These are phyloP conservation scores for Dichomitus squalens DNA, from an alignment of 1,284 basidiomycete species.

Conservation along the genomic window DNA sequence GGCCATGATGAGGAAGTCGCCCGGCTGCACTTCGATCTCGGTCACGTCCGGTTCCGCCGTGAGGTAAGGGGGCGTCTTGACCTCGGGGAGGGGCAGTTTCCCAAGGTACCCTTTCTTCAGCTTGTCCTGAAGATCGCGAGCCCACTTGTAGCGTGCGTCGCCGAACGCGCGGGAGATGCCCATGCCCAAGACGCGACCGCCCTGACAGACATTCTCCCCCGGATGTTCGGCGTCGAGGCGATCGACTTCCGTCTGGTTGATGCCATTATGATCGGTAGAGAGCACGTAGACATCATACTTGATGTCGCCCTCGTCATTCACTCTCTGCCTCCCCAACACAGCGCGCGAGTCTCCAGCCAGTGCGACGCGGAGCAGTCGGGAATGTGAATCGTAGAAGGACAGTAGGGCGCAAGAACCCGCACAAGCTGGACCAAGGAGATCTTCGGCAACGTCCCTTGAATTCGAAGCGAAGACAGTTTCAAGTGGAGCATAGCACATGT, in stretches of 20 bases:
- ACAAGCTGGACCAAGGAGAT: constrained; percentile 31
- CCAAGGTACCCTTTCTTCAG: constrained; percentile 38
- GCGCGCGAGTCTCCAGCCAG: constrained; percentile 65
- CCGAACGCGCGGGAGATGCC: constrained; percentile 54
- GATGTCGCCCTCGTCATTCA: constrained; percentile 31
- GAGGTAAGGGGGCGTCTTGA: constrained; percentile 52
- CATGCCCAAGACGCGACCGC: constrained; percentile 45
- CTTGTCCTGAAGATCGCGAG: constrained; percentile 33
- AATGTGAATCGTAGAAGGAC: constrained; percentile 48
- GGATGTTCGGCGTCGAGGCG: constrained; percentile 43
- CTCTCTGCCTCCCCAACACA: constrained; percentile 52
- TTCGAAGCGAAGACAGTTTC: constrained; percentile 23
- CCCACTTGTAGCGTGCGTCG: constrained; percentile 54
- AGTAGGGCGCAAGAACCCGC: constrained; percentile 45
- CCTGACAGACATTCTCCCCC: constrained; percentile 40
- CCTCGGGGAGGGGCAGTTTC: constrained; percentile 28
- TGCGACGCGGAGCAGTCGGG: constrained; percentile 46
- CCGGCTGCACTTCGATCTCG: constrained; percentile 38
- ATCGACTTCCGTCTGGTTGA: constrained; percentile 40
- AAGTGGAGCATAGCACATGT: constrained; percentile 29
- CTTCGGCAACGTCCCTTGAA: constrained; percentile 20
- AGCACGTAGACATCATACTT: constrained; percentile 56
- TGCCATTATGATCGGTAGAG: constrained; percentile 53
- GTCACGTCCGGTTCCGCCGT: constrained; percentile 62
- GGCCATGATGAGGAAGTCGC: constrained; percentile 59